Conservation (phyloP, 768 basidiomycete species). For the Thelephora ganbajun region DNA sequence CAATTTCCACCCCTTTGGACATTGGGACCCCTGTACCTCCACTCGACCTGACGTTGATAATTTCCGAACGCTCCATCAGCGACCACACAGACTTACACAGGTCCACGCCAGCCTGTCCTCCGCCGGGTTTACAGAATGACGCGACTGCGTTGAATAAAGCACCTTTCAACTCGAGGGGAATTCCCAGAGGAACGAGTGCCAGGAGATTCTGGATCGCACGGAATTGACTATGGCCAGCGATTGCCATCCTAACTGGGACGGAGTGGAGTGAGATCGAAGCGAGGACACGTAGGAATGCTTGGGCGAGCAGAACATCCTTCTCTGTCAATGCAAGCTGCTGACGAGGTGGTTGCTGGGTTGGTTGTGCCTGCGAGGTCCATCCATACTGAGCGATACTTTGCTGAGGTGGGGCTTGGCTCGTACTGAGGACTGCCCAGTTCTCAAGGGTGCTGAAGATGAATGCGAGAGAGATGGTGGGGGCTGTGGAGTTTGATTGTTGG, state of each 20-base stretch:
- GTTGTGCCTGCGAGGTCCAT: constrained; percentile 17
- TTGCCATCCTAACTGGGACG: constrained; percentile 61
- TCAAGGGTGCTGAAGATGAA: constrained; percentile 65
- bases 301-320: constrained; percentile 66
- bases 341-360: constrained; percentile 25
- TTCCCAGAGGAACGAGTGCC: constrained; percentile 59
- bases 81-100: constrained; percentile 76
- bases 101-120: constrained; percentile 57
- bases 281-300: constrained; percentile 70
- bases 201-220: constrained; percentile 72
- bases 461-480: constrained; percentile 62
- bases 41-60: constrained; percentile 56
- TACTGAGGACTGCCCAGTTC: constrained; percentile 37
- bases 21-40: constrained; percentile 31
- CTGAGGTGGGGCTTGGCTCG: constrained; percentile 34
- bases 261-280: constrained; percentile 65
- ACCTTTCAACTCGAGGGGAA: constrained; percentile 88
- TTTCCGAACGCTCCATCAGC: constrained; percentile 71
- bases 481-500: constrained; percentile 30
- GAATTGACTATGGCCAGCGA: constrained; percentile 65
- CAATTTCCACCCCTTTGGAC: constrained; percentile 70
- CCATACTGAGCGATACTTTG: constrained; percentile 6
- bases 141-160: constrained; percentile 69
- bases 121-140: constrained; percentile 75
- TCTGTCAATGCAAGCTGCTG: constrained; percentile 36